phyloP scores from a whole-genome alignment of 345 rosid species.

The Heritiera fomes region DNA sequence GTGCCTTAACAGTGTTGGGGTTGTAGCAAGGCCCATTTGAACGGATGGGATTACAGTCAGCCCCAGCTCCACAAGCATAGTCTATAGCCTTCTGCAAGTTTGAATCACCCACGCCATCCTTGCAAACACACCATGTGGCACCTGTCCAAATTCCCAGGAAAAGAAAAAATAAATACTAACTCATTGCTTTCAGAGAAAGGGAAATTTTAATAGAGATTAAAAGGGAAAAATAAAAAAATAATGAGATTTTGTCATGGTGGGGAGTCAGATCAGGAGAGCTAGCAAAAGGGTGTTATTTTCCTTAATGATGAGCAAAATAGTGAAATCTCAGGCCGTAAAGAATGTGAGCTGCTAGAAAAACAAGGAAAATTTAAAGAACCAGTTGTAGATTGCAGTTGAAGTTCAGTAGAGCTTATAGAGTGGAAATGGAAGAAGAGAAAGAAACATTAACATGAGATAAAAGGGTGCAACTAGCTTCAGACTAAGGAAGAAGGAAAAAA shows the following conservation, averaged over 20 bases:
- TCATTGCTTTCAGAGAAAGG: background rate
- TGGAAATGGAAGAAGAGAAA: too few species aligned
- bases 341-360: background rate
- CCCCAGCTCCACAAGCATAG: slow-evolving; percentile 96
- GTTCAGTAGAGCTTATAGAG: too few species aligned
- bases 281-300: background rate
- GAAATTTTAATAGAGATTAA: background rate
- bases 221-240: background rate
- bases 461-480: background rate
- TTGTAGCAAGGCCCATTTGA: slow-evolving; percentile 59
- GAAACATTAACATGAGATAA: background rate
- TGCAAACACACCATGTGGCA: slow-evolving; percentile 88
- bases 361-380: too few species aligned
- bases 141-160: slow-evolving; percentile 28
- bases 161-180: background rate
- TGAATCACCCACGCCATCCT: slow-evolving; percentile 46
- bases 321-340: background rate
- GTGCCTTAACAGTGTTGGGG: slow-evolving; percentile 76
- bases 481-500: background rate
- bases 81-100: slow-evolving; percentile 78
- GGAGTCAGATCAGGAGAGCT: background rate
- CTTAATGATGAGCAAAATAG: background rate
- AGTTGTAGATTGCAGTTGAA: too few species aligned
- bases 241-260: too few species aligned
- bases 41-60: slow-evolving; percentile 76